Percentiles rank a stretch among this genome's conserved stretches.
phyloP scores from a whole-genome alignment of 2,329 filamentous ascomycete species.

The Pyrenochaeta sp. region DNA sequence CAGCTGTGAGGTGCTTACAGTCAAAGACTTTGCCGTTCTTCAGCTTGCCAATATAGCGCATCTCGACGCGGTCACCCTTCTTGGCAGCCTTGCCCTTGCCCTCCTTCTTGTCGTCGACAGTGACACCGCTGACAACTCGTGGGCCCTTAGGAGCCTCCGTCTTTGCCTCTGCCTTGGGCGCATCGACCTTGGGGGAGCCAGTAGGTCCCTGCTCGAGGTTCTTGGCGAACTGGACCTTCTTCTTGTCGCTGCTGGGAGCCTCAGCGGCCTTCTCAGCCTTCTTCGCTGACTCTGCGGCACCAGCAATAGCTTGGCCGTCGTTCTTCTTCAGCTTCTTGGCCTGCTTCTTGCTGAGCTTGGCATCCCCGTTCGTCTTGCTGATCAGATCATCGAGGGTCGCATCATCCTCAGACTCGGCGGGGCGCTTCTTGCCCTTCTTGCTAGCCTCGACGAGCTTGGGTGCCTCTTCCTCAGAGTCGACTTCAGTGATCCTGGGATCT shows the following conservation, averaged over 20 bases:
- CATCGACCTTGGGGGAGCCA: slow-evolving; percentile 57
- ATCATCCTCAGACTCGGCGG: slow-evolving; percentile 72
- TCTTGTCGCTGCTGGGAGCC: slow-evolving; percentile 64
- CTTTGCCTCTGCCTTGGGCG: slow-evolving; percentile 55
- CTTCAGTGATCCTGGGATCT: slow-evolving; percentile 82
- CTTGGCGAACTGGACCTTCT: slow-evolving; percentile 99
- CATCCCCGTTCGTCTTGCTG: slow-evolving; percentile 74
- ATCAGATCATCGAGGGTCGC: slow-evolving; percentile 82
- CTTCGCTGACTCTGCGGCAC: slow-evolving; percentile 61
- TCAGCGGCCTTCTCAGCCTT: slow-evolving; percentile 62
- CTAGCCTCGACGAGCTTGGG: slow-evolving; percentile 60
- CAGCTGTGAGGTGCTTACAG: slow-evolving; percentile 64
- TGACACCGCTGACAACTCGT: slow-evolving; percentile 87
- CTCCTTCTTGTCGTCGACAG: slow-evolving; percentile 92
- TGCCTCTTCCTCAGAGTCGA: slow-evolving; percentile 77
- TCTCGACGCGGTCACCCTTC: slow-evolving; percentile 87
- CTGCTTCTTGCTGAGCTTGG: slow-evolving; percentile 93
- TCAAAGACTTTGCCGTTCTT: slow-evolving; percentile 95
- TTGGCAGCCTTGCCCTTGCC: slow-evolving; percentile 86
- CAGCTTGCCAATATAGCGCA: slow-evolving; percentile 97
- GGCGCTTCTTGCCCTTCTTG: slow-evolving; percentile 85
- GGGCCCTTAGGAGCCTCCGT: slow-evolving; percentile 64
- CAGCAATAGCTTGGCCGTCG: slow-evolving; percentile 80
- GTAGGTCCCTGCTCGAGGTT: slow-evolving; percentile 97
- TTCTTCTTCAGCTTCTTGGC: slow-evolving; percentile 99